Evolutionary conservation across 306 rosid genomes (phyloP), one percentile per base, ranked within the genome.

Genomic region (Acacia crassicarpa): DNA sequence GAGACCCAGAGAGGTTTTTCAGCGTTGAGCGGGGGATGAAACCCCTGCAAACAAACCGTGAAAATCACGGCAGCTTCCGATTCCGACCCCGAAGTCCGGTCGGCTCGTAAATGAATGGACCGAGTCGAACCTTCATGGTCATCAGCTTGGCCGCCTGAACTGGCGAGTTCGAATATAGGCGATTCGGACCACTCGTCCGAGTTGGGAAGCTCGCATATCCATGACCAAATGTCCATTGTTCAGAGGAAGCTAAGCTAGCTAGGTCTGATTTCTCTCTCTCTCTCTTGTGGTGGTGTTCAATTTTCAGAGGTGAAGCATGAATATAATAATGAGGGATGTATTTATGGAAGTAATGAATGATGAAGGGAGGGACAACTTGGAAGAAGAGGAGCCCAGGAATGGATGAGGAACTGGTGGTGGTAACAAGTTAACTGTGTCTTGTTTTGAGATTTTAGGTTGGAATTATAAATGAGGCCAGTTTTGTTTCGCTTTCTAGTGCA

Each of bases 131-230:
- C 49, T 1, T 72, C 78, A 8, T 45, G 51, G 4, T 48, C 19
- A 48, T 56, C 76, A 9, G 51, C 68, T 7, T 69, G 61, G 35
- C 30, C 76, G 27, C 35, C 78, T 25, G 87, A 80, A 44, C 82
- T 80, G 12, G 99, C 98, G 8, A 93, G 92, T n/a, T 89, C 79
- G 70, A 88, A 89, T 65, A 63, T 38, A 30, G 25, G 85, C 1
- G 91, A 87, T 67, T 86, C 83, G 68, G 68, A 73, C 92, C 90
- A 89, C 15, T 88, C 86, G 7, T 68, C 76, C 14, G 90, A 90
- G 89, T 78, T 87, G 33, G 93, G 94, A 6, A 95, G 91, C 65
- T 91, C 91, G 38, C 84, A 88, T 69, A 95, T 95, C 99, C 99
- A 95, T 9, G 95, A 85, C 99, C 99, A 95, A 65, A 91, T 63